phyloP scores from a whole-genome alignment of 116 monocot genomes.

The Papilionanthe hybrid region DNA sequence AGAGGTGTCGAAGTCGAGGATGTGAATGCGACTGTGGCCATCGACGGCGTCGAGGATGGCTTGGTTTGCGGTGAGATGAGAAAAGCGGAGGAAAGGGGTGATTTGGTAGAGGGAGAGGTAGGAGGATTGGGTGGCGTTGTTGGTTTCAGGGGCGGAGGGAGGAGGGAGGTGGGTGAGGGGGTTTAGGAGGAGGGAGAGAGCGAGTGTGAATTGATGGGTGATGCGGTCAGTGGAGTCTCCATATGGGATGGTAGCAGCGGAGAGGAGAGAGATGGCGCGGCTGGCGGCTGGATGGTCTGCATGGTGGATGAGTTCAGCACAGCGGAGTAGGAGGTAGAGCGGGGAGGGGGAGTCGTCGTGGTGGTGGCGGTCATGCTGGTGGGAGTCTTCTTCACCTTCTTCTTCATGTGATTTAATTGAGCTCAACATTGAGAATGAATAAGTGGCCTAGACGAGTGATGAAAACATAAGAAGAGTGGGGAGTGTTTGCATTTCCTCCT shows the following conservation, averaged over 20 bases:
- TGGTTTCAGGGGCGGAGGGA: neutral
- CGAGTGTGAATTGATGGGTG: constrained; percentile 65
- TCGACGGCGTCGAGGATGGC: constrained; percentile 85
- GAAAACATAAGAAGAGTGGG: constrained; percentile 10
- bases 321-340: constrained; percentile 54
- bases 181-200: constrained; percentile 59
- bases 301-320: constrained; percentile 64
- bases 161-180: constrained; percentile 11
- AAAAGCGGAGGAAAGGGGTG: constrained; percentile 88
- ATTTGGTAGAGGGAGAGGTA: constrained; percentile 83
- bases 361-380: constrained; percentile 1
- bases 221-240: constrained; percentile 80
- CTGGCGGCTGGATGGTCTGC: constrained; percentile 51
- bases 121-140: constrained; percentile 33
- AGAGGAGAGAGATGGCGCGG: constrained; percentile 37
- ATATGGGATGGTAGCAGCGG: constrained; percentile 32
- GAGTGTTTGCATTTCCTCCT: constrained; percentile 22
- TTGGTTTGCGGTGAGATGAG: constrained; percentile 95
- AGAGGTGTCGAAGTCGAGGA: constrained; percentile 77
- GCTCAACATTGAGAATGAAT: constrained; percentile 53
- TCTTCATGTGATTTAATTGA: constrained; percentile 58
- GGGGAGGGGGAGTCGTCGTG: constrained; percentile 14
- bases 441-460: constrained; percentile 6
- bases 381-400: constrained; percentile 35
- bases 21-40: constrained; percentile 53